These are phyloP conservation scores for Gossypium trilobum DNA, from an alignment of 441 rosid species.

Conservation along the genomic window DNA sequence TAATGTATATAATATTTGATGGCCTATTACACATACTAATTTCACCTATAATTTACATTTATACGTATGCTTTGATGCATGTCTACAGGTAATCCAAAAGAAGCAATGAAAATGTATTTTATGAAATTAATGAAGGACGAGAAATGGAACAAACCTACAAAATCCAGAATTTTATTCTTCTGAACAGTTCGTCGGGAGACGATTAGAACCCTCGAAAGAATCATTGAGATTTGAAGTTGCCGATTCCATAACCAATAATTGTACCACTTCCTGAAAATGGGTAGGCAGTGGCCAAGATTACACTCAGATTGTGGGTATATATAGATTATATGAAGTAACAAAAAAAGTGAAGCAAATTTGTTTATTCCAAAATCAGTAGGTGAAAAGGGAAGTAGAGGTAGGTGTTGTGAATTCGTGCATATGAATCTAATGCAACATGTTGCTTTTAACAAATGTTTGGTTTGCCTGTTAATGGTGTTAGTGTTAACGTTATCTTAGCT, in stretches of 20 bases:
- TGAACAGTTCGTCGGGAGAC: constrained; percentile 71
- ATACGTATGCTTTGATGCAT: background rate
- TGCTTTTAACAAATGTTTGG: background rate
- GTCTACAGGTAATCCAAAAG: background rate
- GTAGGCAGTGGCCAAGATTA: background rate
- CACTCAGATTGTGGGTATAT: background rate
- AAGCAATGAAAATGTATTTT: background rate
- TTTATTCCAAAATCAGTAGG: background rate
- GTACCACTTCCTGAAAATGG: background rate
- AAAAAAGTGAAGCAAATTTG: background rate
- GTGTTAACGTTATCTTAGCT: background rate
- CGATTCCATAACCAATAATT: constrained; percentile 17
- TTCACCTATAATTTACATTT: background rate
- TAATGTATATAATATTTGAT: background rate
- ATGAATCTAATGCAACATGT: background rate
- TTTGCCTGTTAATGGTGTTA: background rate
- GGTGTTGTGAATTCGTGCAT: background rate
- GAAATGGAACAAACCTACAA: constrained; percentile 50
- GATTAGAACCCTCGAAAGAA: constrained; percentile 67
- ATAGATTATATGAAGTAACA: background rate
- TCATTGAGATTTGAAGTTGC: constrained; percentile 5
- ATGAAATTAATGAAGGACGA: background rate
- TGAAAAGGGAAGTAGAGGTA: background rate
- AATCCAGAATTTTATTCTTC: constrained; percentile 72
- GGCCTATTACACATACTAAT: background rate